Conservation (phyloP, 2,329 filamentous ascomycete genomes). For the Didymella keratinophila region DNA sequence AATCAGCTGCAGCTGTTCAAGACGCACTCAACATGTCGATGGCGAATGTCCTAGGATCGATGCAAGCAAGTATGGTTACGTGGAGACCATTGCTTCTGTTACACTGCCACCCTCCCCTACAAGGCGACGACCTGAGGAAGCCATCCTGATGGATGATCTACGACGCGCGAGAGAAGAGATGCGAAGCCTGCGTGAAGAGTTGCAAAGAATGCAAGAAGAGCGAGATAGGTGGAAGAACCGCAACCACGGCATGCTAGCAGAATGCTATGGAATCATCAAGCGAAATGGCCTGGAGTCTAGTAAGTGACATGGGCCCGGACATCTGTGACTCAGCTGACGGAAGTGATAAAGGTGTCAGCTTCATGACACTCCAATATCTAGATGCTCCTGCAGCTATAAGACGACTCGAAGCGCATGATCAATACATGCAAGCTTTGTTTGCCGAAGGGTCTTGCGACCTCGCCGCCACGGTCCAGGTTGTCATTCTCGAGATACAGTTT, state of each 20-base stretch:
- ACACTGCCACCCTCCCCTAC: not conserved
- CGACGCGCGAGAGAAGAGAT: conserved; percentile 6
- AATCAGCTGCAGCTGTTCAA: not conserved
- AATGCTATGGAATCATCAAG: conserved; percentile 13
- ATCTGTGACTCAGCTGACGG: not conserved
- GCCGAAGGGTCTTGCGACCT: conserved; percentile 3
- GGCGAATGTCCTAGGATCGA: not conserved
- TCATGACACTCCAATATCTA: conserved; percentile 7
- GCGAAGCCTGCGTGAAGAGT: conserved; percentile 9
- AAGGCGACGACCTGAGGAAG: not conserved
- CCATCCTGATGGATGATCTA: not conserved
- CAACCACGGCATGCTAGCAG: conserved; percentile 5
- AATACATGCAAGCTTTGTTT: conserved; percentile 12
- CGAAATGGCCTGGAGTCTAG: conserved; percentile 1
- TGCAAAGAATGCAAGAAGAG: conserved; percentile 1
- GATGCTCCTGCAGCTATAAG: conserved; percentile 7
- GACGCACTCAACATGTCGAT: not conserved
- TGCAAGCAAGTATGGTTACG: not conserved
- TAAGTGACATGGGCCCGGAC: not conserved
- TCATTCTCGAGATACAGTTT: conserved; percentile 12
- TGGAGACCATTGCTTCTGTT: not conserved
- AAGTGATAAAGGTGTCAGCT: not conserved
- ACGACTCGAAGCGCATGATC: conserved; percentile 10
- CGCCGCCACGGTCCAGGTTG: conserved; percentile 1
- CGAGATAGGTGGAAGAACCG: conserved; percentile 10